Evolutionary conservation across 805 yeast species (phyloP).

Genomic region (Ogataea wickerhamii): DNA sequence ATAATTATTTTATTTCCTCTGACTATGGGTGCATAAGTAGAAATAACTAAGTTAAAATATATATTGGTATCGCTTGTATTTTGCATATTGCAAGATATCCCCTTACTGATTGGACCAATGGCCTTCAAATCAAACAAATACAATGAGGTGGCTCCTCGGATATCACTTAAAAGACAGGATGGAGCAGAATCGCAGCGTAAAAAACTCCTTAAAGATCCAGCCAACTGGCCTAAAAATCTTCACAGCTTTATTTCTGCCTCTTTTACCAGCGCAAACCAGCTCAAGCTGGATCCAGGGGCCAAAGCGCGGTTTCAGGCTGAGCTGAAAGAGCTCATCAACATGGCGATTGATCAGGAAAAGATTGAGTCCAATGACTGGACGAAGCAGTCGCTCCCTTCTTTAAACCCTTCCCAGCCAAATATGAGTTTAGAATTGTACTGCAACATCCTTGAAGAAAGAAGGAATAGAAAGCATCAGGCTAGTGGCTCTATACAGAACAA

Average conservation of each 20-base stretch:
- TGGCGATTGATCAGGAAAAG: slow-evolving; percentile 42
- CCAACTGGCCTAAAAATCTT: slow-evolving; percentile 53
- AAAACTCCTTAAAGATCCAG: slow-evolving; percentile 27
- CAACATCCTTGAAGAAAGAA: slow-evolving; percentile 8
- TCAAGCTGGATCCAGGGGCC: slow-evolving; percentile 30
- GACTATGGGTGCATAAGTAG: no score
- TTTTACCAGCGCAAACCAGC: slow-evolving; percentile 38
- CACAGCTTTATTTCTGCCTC: slow-evolving; percentile 47
- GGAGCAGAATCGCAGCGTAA: slow-evolving; percentile 5
- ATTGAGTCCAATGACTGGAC: slow-evolving; percentile 55
- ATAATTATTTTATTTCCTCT: no score
- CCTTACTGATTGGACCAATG: no score
- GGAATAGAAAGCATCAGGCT: slow-evolving; percentile 1
- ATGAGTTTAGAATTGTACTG: slow-evolving; percentile 19
- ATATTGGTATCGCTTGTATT: no score
- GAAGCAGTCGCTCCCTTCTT: slow-evolving; percentile 46
- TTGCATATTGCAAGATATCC: no score
- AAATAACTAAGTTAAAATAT: no score
- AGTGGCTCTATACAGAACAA: neutral
- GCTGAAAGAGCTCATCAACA: slow-evolving; percentile 45
- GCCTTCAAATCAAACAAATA: slow-evolving; percentile 9
- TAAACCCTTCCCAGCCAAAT: slow-evolving; percentile 7
- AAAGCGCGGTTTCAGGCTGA: slow-evolving; percentile 45
- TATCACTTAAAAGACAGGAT: slow-evolving; percentile 15
- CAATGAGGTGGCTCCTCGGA: slow-evolving; percentile 22